Percentiles rank a stretch among this genome's conserved stretches.
Conservation (phyloP, 768 basidiomycete species). For the Podaxis carcinomalis region DNA sequence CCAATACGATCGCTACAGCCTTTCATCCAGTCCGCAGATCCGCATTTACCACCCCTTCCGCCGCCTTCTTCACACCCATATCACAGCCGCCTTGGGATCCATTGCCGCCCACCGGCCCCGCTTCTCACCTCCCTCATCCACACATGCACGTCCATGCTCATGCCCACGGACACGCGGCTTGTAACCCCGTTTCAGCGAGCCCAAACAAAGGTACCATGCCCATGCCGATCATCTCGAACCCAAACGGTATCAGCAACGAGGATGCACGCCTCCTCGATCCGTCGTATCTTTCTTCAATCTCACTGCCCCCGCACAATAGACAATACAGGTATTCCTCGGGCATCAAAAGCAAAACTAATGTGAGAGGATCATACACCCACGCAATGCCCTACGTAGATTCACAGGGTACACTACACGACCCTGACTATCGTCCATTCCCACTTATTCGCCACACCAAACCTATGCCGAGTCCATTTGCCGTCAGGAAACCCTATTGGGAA, state of each 20-base stretch:
- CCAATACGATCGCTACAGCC: not conserved
- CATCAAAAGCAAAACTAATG: not conserved
- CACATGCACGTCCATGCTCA: not conserved
- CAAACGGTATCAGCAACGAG: constrained; percentile 7
- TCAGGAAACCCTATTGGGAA: constrained; percentile 9
- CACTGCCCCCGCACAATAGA: not conserved
- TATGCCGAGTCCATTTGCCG: constrained; percentile 3
- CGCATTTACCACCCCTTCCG: not conserved
- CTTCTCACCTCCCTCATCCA: not conserved
- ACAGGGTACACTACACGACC: constrained; percentile 17
- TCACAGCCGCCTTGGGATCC: constrained; percentile 5
- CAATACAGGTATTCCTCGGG: not conserved
- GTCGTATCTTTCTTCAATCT: constrained; percentile 14
- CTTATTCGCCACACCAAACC: constrained; percentile 9
- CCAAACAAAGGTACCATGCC: not conserved
- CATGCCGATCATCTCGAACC: not conserved
- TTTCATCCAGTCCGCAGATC: not conserved
- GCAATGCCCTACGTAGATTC: constrained; percentile 14
- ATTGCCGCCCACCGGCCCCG: not conserved
- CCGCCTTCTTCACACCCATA: not conserved
- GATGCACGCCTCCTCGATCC: constrained; percentile 16
- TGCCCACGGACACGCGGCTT: not conserved
- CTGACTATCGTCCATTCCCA: constrained; percentile 16
- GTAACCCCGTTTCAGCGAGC: not conserved
- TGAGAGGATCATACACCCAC: not conserved